Percentiles rank a stretch among this genome's conserved stretches.
Evolutionary conservation across 2,329 filamentous ascomycete species (phyloP).

Genomic region (Didymella lethalis): DNA sequence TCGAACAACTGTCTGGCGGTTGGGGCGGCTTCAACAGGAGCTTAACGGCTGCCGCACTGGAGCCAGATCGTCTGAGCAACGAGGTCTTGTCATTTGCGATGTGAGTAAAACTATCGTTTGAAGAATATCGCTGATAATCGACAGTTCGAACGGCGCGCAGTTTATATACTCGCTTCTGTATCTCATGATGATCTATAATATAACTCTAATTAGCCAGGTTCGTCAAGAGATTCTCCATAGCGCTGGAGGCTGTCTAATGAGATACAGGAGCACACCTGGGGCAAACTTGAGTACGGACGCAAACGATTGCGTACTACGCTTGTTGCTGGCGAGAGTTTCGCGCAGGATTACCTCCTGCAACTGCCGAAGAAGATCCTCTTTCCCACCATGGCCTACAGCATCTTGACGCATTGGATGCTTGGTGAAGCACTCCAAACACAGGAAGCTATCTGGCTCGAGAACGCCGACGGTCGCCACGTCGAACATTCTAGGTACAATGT

Average conservation of each 20-base stretch:
- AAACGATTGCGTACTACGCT: slow-evolving; percentile 39
- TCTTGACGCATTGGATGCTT: slow-evolving; percentile 45
- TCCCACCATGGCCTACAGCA: slow-evolving; percentile 41
- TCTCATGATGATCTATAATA: slow-evolving; percentile 44
- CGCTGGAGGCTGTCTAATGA: background rate
- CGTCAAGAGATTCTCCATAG: background rate
- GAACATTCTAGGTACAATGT: slow-evolving; percentile 9
- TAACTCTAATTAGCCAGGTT: slow-evolving; percentile 36
- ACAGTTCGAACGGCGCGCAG: slow-evolving; percentile 41
- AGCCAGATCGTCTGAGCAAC: slow-evolving; percentile 28
- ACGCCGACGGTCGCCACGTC: slow-evolving; percentile 11
- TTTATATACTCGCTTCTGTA: slow-evolving; percentile 45
- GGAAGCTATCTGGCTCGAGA: slow-evolving; percentile 37
- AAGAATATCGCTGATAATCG: slow-evolving; percentile 6
- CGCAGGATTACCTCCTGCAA: slow-evolving; percentile 42
- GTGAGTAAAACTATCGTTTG: slow-evolving; percentile 13
- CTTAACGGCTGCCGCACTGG: slow-evolving; percentile 23
- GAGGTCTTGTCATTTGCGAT: slow-evolving; percentile 39
- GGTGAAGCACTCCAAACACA: slow-evolving; percentile 42
- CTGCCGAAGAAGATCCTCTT: slow-evolving; percentile 43
- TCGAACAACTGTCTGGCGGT: slow-evolving; percentile 30
- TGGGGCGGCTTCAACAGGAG: slow-evolving; percentile 40
- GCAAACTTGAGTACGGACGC: slow-evolving; percentile 35
- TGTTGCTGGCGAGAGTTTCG: slow-evolving; percentile 38
- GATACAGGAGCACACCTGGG: slow-evolving; percentile 40